These are phyloP conservation scores for Chamaecyparis obtusa DNA, from an alignment of 75 land plant species.

Conservation along the genomic window DNA sequence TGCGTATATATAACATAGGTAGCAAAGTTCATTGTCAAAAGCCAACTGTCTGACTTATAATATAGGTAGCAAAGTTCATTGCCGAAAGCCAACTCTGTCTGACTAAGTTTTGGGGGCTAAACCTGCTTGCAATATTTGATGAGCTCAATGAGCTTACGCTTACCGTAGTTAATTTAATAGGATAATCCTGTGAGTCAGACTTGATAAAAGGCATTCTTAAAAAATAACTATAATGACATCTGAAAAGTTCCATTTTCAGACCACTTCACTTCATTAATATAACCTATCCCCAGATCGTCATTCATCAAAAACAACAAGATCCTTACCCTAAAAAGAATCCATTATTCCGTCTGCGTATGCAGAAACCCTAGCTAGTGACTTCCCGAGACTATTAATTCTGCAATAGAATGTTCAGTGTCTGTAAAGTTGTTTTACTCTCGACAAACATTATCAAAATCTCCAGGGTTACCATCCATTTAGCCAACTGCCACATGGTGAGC, in stretches of 20 bases:
- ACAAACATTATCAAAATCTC: background rate
- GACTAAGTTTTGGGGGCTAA: no score
- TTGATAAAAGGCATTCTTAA: background rate
- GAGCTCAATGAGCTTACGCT: background rate
- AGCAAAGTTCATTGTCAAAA: no score
- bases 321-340: background rate
- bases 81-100: no score
- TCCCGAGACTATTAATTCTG: no score
- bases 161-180: background rate
- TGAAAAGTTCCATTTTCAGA: background rate
- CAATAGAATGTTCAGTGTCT: background rate
- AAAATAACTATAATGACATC: background rate
- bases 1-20: no score
- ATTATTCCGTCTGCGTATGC: no score
- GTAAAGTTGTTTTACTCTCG: background rate
- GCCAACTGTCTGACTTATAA: no score
- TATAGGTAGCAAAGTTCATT: no score
- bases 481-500: background rate
- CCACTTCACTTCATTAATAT: background rate
- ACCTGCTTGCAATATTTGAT: no score
- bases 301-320: background rate
- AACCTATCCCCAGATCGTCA: background rate
- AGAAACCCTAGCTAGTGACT: no score
- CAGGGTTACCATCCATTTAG: background rate
- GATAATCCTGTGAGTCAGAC: background rate